Evolutionary conservation across 768 basidiomycete species (phyloP), one percentile per base, ranked within the genome.

Genomic region (Inosperma sp.): DNA sequence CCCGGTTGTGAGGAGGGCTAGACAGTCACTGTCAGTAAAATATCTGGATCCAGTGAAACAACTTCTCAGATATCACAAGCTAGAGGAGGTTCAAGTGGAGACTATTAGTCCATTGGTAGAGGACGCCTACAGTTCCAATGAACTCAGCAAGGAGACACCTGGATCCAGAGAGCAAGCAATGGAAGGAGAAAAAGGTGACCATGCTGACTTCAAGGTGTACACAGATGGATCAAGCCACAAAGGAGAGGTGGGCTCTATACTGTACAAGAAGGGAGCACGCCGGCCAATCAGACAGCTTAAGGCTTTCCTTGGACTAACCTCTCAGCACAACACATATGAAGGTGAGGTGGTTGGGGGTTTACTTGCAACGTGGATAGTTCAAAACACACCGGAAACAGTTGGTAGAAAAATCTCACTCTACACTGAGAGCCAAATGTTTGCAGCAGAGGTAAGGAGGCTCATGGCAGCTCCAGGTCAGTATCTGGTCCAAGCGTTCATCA

Each of bases 401-500:
- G 12, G 16, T 14, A 41, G 26, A 7, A 3, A 6, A n/a, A 25
- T 41, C 13, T 22, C 37, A 5, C n/a, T 39, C 8, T 39, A 21
- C 37, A 39, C 37, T 17, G 21, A 27, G 56, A 2, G 14, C 39
- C 9, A 41, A 59, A 7, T 26, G 52, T 7, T 19, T 35, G 4
- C 58, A 8, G 39, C 47, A 22, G 27, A 37, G 26, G 41, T 55
- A 23, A 55, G 9, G 27, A 39, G 40, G 8, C 39, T 21, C 22
- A 29, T 22, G 23, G 29, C 54, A 12, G 50, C 35, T 16, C 30
- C 58, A 10, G 60, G 53, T 5, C 56, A 57, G 42, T 41, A 55
- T 31, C 43, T 61, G 8, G 14, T 53, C 0, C 22, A 53, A 3
- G 40, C 23, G 21, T 14, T 21, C 23, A 6, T 22, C n/a, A 3